Evolutionary conservation across 129 eudicot genomes (phyloP).

Genomic region (Escallonia herrerae): DNA sequence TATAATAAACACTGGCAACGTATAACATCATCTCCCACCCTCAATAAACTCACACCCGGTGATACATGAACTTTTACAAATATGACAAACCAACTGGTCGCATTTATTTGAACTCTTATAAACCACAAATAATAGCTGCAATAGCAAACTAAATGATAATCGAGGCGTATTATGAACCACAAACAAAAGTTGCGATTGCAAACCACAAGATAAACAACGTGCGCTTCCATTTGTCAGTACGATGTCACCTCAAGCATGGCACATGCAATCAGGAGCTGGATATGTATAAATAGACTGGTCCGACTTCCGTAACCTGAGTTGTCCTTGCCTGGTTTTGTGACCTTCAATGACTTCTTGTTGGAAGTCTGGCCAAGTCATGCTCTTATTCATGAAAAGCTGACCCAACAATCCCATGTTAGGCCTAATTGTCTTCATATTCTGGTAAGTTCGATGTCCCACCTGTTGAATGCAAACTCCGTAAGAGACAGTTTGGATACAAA

Average conservation of each 20-base stretch:
- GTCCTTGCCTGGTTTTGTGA: constrained; percentile 70
- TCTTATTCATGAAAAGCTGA: constrained; percentile 69
- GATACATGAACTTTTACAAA: constrained; percentile 12
- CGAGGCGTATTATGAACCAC: background rate
- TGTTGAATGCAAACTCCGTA: constrained; percentile 17
- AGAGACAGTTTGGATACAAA: background rate
- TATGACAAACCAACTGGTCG: constrained; percentile 5
- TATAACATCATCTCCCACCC: too few relatives aligned
- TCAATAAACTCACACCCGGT: background rate
- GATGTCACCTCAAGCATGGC: constrained; percentile 35
- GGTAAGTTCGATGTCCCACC: constrained; percentile 86
- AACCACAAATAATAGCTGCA: background rate
- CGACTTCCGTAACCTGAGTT: constrained; percentile 54
- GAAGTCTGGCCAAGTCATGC: constrained; percentile 67
- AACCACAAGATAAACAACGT: constrained; percentile 1
- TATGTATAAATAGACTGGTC: constrained; percentile 78
- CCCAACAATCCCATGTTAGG: constrained; percentile 92
- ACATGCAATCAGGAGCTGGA: constrained; percentile 98
- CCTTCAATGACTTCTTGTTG: constrained; percentile 68
- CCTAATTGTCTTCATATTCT: constrained; percentile 71
- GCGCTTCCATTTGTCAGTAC: constrained; percentile 5
- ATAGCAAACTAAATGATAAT: background rate
- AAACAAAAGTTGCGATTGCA: constrained; percentile 7
- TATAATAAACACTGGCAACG: background rate
- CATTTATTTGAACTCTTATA: constrained; percentile 23